phyloP scores from a whole-genome alignment of 2,329 filamentous ascomycete species.

The Fusarium hostae region DNA sequence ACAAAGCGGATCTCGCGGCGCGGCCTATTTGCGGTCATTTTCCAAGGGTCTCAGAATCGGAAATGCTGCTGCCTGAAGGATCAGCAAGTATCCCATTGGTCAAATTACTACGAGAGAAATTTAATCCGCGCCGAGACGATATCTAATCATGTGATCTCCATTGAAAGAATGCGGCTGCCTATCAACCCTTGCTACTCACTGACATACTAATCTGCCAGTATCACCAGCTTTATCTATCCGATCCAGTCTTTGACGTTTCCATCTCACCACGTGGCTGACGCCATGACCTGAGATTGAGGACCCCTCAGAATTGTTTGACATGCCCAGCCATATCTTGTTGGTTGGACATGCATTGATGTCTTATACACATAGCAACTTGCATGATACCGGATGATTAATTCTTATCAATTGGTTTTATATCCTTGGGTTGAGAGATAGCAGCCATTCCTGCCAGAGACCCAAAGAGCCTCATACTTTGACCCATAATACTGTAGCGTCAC shows the following conservation, averaged over 20 bases:
- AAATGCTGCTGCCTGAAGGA: slow-evolving; percentile 46
- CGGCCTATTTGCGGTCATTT: slow-evolving; percentile 45
- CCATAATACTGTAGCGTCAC: neutral
- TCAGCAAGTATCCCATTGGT: slow-evolving; percentile 30
- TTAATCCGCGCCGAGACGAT: neutral
- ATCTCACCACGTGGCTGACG: neutral
- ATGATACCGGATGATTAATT: neutral
- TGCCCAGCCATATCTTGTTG: neutral
- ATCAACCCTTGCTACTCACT: slow-evolving; percentile 7
- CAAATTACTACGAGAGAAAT: neutral
- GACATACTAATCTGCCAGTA: neutral
- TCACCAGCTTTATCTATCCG: slow-evolving; percentile 8
- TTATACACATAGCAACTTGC: neutral
- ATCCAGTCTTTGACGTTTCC: slow-evolving; percentile 2
- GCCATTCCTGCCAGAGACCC: too few species aligned
- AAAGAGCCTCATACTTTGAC: neutral
- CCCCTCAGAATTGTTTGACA: neutral
- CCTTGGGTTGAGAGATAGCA: neutral
- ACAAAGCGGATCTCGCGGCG: slow-evolving; percentile 44
- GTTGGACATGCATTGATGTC: neutral
- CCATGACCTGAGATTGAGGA: neutral
- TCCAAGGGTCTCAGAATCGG: slow-evolving; percentile 29
- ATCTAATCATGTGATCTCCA: slow-evolving; percentile 7
- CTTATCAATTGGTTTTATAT: neutral
- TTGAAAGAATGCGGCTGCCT: slow-evolving; percentile 26